Evolutionary conservation across 768 basidiomycete species (phyloP), one percentile per base, ranked within the genome.

Genomic region (Omphalotus guepiniiformis): DNA sequence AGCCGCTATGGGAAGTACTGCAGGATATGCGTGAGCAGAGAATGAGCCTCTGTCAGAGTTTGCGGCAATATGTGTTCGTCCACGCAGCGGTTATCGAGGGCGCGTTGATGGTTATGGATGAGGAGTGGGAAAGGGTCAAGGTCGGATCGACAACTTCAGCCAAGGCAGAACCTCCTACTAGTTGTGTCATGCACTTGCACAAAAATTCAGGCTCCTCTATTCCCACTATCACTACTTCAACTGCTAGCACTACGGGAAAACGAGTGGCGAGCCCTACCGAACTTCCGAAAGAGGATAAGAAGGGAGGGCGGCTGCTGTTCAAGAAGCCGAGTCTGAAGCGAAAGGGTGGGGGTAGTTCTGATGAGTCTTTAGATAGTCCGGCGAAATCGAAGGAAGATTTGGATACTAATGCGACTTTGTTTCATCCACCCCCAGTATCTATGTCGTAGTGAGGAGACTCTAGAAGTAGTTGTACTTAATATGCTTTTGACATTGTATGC

Each of bases 1-100:
- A 91, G 39, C 95, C 95, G 3, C 78, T 96, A 32, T 82, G 76
- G 62, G 76, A 82, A 46, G 78, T 96, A 1, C 73, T 97, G 42
- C 91, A 94, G 65, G 90, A 93, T 60, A 92, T 98, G 85, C 78
- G 95, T 37, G 85, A 94, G 63, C 94, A 97, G 67, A 74, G 95
- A 45, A 98, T 98, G 95, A 93, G 90, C 58, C 67, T 96, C 52
- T 95, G 94, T 61, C 94, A 95, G 71, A 95, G 88, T 63, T 68
- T 94, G 59, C 72, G 93, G 49, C 95, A 98, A 68, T 98, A 94
- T 59, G 85, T 94, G 16, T 97, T 94, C 65, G 88, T 93, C 29
- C 90, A 96, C 61, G 82, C 85, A 25, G 91, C 84, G 15, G 73
- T 93, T 48, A 77, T 93, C 48, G 88, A 90, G 63, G 90, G 91